Percentiles rank a stretch among this genome's conserved stretches.
Conservation (phyloP, 2,329 filamentous ascomycete genomes). For the Tolypocladium paradoxum region DNA sequence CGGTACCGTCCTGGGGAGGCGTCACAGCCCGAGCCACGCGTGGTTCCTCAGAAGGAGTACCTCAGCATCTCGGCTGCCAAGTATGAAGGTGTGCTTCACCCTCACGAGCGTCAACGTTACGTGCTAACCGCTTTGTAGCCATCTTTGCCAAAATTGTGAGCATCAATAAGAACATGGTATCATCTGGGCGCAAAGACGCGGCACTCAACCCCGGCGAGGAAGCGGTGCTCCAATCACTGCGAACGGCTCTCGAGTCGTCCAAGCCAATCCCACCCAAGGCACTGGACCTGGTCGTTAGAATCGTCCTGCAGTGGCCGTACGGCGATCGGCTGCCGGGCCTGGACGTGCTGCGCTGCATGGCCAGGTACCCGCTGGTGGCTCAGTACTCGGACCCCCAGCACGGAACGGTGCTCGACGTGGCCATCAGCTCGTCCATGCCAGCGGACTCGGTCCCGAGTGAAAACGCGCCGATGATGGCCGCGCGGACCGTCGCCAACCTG, state of each 20-base stretch:
- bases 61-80: conserved; percentile 69
- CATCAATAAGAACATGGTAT: conserved; percentile 63
- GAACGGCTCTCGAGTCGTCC: conserved; percentile 50
- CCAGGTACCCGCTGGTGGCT: conserved; percentile 57
- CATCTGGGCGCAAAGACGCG: conserved; percentile 59
- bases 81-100: conserved; percentile 34
- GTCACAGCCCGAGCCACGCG: conserved; percentile 34
- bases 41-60: conserved; percentile 70
- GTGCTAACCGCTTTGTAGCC: conserved; percentile 29
- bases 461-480: conserved; percentile 81
- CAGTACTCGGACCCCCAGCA: conserved; percentile 41
- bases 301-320: conserved; percentile 71
- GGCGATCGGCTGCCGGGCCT: conserved; percentile 72
- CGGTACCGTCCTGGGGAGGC: conserved; percentile 60
- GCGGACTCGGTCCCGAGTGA: conserved; percentile 50
- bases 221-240: conserved; percentile 47
- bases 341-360: conserved; percentile 77
- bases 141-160: conserved; percentile 69
- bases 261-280: conserved; percentile 38
- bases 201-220: conserved; percentile 66
- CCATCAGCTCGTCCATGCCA: conserved; percentile 27
- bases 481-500: conserved; percentile 73
- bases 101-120: not conserved
- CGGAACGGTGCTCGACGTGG: conserved; percentile 49
- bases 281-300: conserved; percentile 56